Base-by-base conservation (phyloP, 306 rosid genomes). In the Acacia acuminata region DNA sequence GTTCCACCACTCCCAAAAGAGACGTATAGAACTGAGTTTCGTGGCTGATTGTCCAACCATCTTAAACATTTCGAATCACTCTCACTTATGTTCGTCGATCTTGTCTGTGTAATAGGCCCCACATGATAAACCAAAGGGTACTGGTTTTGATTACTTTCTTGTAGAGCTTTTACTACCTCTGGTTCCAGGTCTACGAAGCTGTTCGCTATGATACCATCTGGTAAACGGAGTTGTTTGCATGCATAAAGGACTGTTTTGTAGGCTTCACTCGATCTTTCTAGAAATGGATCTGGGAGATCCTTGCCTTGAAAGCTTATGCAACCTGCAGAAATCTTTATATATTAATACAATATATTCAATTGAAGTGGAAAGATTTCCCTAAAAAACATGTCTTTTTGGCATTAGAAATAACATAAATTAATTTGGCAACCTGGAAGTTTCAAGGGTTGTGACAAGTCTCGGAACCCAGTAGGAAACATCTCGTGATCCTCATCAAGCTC, bases 11-110 rank as follows among this genome's bases (percentile, higher is more conserved):
- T 63, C 19, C 68, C 68, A 27, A 63, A 68, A 5, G 85, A 76
- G 38, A 82, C 77, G 36, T 17, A 76, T 27, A 81, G n/a, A 40
- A 80, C 84, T 7, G 84, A 80, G 45, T 61, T 66, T 3, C 13
- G 32, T 9, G 77, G 78, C 48, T 80, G 83, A 63, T 25, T 53
- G 3, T 60, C 72, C 63, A 80, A 58, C 83, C 83, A 80, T 36
- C 9, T 40, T 9, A 53, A 10, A 61, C 67, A 61, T 16, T 24
- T 8, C 10, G 36, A 24, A 4, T 11, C 4, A 4, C 8, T 10
- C 67, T 12, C 30, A 13, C 25, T 65, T 32, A 8, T 32, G 48
- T 7, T 36, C 19, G 9, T 19, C 4, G 45, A 66, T 3, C 72
- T 42, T 15, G 2, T 24, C 15, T 58, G 55, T 10, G 12, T 38